Evolutionary conservation across 495 filamentous ascomycete species (phyloP).

Genomic region (Penicillium lividum): DNA sequence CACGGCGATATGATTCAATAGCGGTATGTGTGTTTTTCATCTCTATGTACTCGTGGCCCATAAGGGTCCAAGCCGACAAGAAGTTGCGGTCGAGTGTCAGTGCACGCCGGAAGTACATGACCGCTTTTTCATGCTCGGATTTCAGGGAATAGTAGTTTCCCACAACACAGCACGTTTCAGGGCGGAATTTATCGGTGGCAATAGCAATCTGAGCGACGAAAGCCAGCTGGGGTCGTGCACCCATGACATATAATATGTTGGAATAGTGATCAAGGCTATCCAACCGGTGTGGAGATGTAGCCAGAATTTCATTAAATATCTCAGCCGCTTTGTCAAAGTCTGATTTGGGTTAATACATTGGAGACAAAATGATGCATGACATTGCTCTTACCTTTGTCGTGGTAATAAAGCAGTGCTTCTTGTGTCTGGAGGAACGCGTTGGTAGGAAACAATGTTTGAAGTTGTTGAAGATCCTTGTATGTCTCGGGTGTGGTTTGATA

Average conservation of each 20-base stretch:
- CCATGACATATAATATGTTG: conserved; percentile 95
- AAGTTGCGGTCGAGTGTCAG: conserved; percentile 92
- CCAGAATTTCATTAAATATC: conserved; percentile 80
- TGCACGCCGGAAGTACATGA: conserved; percentile 95
- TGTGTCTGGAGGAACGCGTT: conserved; percentile 89
- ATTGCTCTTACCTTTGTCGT: conserved; percentile 63
- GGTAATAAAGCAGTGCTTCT: conserved; percentile 83
- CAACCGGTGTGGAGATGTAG: conserved; percentile 79
- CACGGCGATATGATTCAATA: conserved; percentile 94
- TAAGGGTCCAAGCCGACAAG: conserved; percentile 94
- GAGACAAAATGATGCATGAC: not conserved
- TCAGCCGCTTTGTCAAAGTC: conserved; percentile 84
- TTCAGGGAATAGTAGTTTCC: conserved; percentile 96
- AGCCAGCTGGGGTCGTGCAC: conserved; percentile 79
- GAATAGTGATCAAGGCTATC: conserved; percentile 93
- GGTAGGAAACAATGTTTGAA: conserved; percentile 78
- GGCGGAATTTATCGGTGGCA: conserved; percentile 90
- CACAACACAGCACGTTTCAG: conserved; percentile 94
- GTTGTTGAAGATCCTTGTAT: conserved; percentile 70
- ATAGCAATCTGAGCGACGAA: conserved; percentile 90
- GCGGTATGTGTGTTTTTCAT: conserved; percentile 99
- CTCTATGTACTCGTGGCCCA: conserved; percentile 99
- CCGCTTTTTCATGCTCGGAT: conserved; percentile 95
- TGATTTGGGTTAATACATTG: conserved; percentile 16
- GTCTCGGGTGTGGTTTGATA: conserved; percentile 76